Evolutionary conservation across 2,329 filamentous ascomycete genomes (phyloP).

Genomic region (Claviceps sp.): DNA sequence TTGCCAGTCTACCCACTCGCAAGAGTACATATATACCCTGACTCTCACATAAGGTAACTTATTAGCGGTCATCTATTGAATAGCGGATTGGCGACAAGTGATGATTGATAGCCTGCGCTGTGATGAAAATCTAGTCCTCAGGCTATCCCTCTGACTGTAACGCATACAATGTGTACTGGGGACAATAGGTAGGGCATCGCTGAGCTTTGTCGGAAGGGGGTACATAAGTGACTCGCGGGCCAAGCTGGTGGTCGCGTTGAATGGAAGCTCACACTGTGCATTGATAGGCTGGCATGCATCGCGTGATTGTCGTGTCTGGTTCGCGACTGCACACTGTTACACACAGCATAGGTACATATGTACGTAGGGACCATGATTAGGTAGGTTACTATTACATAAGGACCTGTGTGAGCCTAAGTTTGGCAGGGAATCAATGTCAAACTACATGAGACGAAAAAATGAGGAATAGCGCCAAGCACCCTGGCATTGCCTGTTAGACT

Average conservation of each 20-base stretch:
- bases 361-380: not conserved
- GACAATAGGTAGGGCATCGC: not conserved
- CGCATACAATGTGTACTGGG: not conserved
- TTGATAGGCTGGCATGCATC: not conserved
- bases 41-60: too few species aligned
- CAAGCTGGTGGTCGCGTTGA: too few species aligned
- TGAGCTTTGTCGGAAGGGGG: not conserved
- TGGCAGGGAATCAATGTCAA: too few species aligned
- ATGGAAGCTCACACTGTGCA: not conserved
- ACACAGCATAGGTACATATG: not conserved
- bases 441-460: too few species aligned
- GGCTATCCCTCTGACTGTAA: not conserved
- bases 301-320: not conserved
- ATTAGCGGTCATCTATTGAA: not conserved
- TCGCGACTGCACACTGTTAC: not conserved
- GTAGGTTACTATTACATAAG: too few species aligned
- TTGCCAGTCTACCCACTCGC: too few species aligned
- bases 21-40: too few species aligned
- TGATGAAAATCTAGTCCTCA: not conserved
- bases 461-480: too few species aligned
- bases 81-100: not conserved
- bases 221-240: too few species aligned
- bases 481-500: too few species aligned
- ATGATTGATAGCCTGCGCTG: not conserved
- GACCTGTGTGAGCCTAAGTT: too few species aligned